Evolutionary conservation across 345 rosid genomes (phyloP), one percentile per base, ranked within the genome.

Genomic region (Geranium rotundifolium): DNA sequence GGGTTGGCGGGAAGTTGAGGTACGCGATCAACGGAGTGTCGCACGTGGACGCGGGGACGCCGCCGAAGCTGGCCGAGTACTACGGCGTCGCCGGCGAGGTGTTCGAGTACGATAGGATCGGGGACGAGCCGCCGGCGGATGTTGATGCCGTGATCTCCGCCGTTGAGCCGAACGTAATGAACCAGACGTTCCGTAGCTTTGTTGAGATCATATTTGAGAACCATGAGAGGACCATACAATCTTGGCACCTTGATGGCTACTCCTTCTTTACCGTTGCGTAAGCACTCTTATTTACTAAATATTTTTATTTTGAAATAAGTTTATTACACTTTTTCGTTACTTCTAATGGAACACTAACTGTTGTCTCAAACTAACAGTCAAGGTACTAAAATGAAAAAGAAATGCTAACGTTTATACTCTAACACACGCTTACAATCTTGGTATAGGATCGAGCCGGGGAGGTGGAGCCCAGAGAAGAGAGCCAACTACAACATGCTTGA

Each of bases 191-290:
- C 91, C 85, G 90, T 20, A 77, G 72, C 76, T 88, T 86, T 7
- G 70, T 88, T 1, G 97, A 88, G 74, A 56, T 91, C 59, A 71
- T 91, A 77, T 75, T 91, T 30, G 95, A 91, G 83, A 91, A 91
- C 74, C 84, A 37, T 16, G 93, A 84, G 76, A 84, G 73, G 49
- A 81, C 72, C 78, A 67, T 90, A 46, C 93, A 88, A 27, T 82
- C 95, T 0, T 88, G 68, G 76, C 75, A 84, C 63, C 69, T 88
- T 67, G 84, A 79, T 29, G 97, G 97, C 0, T 73, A 84, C 71
- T 80, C 97, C 0, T 90, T 90, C 88, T 90, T 90, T 62, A 76
- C 82, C 0, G 93, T 86, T 2, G 97, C 72, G 89, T 88, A 82
- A 84, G 88, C 79, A 31, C 37, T 31, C 37, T 3, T 2, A 31